phyloP scores from a whole-genome alignment of 768 basidiomycete genomes.

The Leucosporidium creatinivorum region DNA sequence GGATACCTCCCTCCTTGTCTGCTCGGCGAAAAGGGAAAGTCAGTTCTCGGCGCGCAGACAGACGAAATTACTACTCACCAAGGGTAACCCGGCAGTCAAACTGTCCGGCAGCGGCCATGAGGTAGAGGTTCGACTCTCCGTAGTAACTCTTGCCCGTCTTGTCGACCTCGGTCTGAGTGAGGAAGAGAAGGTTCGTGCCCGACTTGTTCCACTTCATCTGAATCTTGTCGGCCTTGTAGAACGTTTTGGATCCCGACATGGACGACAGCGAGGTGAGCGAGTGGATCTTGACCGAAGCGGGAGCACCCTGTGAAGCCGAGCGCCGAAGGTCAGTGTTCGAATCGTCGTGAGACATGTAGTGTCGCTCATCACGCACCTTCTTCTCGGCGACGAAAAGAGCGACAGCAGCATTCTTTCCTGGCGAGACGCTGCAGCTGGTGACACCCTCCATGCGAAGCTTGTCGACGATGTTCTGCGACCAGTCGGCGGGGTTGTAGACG shows the following conservation, averaged over 20 bases:
- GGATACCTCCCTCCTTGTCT: constrained; percentile 96
- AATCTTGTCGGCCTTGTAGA: constrained; percentile 90
- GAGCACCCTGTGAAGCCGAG: constrained; percentile 57
- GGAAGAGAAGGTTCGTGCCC: constrained; percentile 80
- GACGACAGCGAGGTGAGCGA: constrained; percentile 52
- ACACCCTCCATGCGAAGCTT: constrained; percentile 78
- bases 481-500: constrained; percentile 67
- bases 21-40: constrained; percentile 41
- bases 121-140: constrained; percentile 90
- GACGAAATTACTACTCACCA: constrained; percentile 35
- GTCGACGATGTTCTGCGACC: constrained; percentile 72
- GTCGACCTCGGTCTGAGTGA: constrained; percentile 95
- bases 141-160: constrained; percentile 97
- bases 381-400: constrained; percentile 91
- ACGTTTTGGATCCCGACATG: constrained; percentile 77
- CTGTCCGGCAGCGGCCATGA: constrained; percentile 83
- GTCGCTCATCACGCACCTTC: constrained; percentile 52
- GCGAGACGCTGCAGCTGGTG: constrained; percentile 66
- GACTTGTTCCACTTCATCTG: constrained; percentile 93
- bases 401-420: constrained; percentile 76
- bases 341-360: neutral
- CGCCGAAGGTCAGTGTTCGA: constrained; percentile 4
- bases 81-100: constrained; percentile 77
- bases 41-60: neutral
- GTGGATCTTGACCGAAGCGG: constrained; percentile 79